Evolutionary conservation across 75 land plant genomes (phyloP).

Genomic region (Pinus tabuliformis): DNA sequence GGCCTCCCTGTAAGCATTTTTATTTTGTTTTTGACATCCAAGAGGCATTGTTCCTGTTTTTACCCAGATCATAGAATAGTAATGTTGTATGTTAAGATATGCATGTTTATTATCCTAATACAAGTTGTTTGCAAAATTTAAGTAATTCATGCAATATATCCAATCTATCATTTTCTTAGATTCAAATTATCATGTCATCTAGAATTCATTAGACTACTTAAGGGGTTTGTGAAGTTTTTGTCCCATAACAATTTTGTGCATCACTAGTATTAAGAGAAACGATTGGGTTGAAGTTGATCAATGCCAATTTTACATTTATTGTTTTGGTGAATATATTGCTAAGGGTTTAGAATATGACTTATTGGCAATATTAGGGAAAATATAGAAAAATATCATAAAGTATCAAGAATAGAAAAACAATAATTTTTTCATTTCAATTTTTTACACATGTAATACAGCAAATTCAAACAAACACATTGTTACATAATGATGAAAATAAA

Average conservation of each 20-base stretch:
- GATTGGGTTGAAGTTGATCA: background rate
- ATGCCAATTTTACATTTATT: background rate
- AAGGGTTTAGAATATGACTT: too few relatives aligned
- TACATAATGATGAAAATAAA: too few relatives aligned
- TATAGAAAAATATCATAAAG: too few relatives aligned
- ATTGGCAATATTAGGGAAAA: too few relatives aligned
- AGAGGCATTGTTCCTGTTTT: conserved; percentile 4
- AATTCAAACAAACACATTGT: too few relatives aligned
- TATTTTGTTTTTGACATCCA: background rate
- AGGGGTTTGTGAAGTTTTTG: background rate
- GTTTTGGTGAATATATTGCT: too few relatives aligned
- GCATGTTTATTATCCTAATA: background rate
- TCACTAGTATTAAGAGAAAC: background rate
- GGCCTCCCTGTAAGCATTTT: conserved; percentile 80
- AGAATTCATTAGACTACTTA: background rate
- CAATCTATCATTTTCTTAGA: background rate
- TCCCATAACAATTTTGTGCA: background rate
- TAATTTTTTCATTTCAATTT: too few relatives aligned
- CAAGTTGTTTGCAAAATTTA: background rate
- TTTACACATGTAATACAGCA: too few relatives aligned
- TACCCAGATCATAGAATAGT: background rate
- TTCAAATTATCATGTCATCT: background rate
- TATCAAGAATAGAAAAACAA: too few relatives aligned
- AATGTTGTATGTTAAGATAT: background rate
- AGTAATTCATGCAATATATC: background rate